Percentiles rank a stretch among this genome's conserved stretches.
Evolutionary conservation across 1,284 basidiomycete species (phyloP).

Genomic region (Calocybe gambosa): DNA sequence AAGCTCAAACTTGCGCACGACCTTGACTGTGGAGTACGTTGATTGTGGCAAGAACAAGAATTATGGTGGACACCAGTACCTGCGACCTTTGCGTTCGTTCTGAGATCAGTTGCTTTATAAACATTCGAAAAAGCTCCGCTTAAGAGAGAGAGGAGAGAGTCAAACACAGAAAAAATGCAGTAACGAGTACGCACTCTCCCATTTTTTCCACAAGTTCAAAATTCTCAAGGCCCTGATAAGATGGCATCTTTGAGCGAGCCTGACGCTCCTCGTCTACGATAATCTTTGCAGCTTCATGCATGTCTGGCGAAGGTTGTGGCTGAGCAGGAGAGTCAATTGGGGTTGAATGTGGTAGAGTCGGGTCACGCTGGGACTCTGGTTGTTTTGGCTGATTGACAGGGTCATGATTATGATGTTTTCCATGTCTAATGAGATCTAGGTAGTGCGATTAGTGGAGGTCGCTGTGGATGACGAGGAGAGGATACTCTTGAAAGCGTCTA

Average conservation of each 20-base stretch:
- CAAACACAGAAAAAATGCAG: constrained; percentile 12
- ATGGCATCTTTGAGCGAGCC: constrained; percentile 73
- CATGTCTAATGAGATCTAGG: constrained; percentile 84
- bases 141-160: constrained; percentile 11
- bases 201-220: constrained; percentile 85
- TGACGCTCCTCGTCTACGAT: constrained; percentile 78
- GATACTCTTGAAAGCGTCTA: constrained; percentile 71
- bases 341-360: constrained; percentile 14
- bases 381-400: constrained; percentile 28
- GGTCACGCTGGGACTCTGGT: constrained; percentile 25
- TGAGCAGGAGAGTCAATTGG: constrained; percentile 8
- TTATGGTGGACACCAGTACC: constrained; percentile 39
- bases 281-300: constrained; percentile 60
- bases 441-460: constrained; percentile 12
- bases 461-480: constrained; percentile 14
- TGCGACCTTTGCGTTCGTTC: constrained; percentile 80
- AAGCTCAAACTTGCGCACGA: constrained; percentile 95
- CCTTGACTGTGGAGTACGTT: constrained; percentile 64
- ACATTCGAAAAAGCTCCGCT: constrained; percentile 98
- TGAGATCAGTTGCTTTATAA: constrained; percentile 85
- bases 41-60: constrained; percentile 5
- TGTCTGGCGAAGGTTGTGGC: constrained; percentile 27
- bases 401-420: constrained; percentile 59
- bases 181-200: constrained; percentile 75
- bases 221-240: constrained; percentile 80